These are phyloP conservation scores for Maudiozyma pseudohumilis DNA, from an alignment of 805 yeast genomes.

Conservation along the genomic window DNA sequence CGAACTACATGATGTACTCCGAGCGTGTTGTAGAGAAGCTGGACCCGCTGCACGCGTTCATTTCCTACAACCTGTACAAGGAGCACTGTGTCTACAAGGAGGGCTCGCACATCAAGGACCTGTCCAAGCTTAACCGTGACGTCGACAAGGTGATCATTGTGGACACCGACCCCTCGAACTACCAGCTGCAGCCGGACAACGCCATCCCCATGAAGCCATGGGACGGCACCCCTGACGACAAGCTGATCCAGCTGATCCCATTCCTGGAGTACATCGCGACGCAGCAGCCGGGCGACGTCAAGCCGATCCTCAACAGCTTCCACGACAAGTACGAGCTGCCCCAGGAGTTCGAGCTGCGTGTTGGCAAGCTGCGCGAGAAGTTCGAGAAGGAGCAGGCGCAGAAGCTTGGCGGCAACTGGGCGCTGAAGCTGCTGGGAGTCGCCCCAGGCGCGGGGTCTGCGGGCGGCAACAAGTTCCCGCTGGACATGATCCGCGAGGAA, in stretches of 20 bases:
- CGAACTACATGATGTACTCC: conserved; percentile 75
- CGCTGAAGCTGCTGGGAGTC: conserved; percentile 56
- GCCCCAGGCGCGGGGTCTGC: conserved; percentile 8
- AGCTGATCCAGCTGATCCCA: conserved; percentile 72
- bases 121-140: conserved; percentile 85
- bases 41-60: conserved; percentile 86
- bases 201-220: conserved; percentile 79
- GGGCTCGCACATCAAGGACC: conserved; percentile 83
- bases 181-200: conserved; percentile 83
- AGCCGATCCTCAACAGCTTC: conserved; percentile 75
- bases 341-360: conserved; percentile 74
- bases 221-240: conserved; percentile 80
- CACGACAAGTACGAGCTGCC: conserved; percentile 56
- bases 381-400: conserved; percentile 48
- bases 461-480: conserved; percentile 44
- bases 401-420: conserved; percentile 39
- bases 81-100: conserved; percentile 83
- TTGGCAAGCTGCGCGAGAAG: conserved; percentile 58
- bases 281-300: conserved; percentile 74
- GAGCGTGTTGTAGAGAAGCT: conserved; percentile 78
- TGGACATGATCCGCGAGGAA: conserved; percentile 82
- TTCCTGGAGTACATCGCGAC: conserved; percentile 91
- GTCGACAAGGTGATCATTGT: conserved; percentile 67
- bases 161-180: conserved; percentile 66
- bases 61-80: conserved; percentile 77